Percentiles rank a stretch among this genome's conserved stretches.
These are phyloP conservation scores for Ogataea allantospora DNA, from an alignment of 805 yeast genomes.

Conservation along the genomic window DNA sequence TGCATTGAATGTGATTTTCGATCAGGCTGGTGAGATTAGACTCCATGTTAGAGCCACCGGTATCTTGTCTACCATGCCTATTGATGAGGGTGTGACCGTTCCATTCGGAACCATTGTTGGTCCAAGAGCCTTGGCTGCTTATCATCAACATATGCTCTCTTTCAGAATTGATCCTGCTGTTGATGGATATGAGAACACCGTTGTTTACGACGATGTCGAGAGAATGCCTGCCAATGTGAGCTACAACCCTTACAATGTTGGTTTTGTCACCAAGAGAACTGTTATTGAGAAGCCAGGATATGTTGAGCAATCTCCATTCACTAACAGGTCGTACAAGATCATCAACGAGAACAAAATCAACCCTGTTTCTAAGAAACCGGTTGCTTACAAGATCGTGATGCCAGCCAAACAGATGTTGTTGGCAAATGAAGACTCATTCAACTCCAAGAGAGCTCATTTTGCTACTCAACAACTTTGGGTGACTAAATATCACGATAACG, in stretches of 20 bases:
- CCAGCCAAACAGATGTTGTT: conserved; percentile 76
- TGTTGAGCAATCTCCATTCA: conserved; percentile 72
- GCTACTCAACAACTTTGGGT: conserved; percentile 84
- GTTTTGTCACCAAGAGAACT: conserved; percentile 62
- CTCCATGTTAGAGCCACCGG: conserved; percentile 85
- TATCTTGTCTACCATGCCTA: conserved; percentile 81
- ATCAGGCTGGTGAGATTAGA: conserved; percentile 74
- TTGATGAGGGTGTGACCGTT: conserved; percentile 63
- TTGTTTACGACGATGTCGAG: conserved; percentile 66
- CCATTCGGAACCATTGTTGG: conserved; percentile 78
- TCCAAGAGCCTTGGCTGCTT: conserved; percentile 79
- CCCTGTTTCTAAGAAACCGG: conserved; percentile 67
- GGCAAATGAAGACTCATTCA: conserved; percentile 61
- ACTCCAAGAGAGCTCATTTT: conserved; percentile 69
- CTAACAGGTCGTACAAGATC: conserved; percentile 71
- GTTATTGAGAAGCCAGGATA: conserved; percentile 68
- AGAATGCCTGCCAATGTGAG: conserved; percentile 54
- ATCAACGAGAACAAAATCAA: conserved; percentile 72
- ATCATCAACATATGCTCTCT: conserved; percentile 78
- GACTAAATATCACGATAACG: conserved; percentile 70
- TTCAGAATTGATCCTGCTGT: conserved; percentile 81
- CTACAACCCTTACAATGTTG: conserved; percentile 66
- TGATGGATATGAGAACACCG: conserved; percentile 78
- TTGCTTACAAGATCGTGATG: conserved; percentile 71
- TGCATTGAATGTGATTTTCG: conserved; percentile 67